Conservation (phyloP, 2,329 filamentous ascomycete genomes). For the Colletotrichum sp. region DNA sequence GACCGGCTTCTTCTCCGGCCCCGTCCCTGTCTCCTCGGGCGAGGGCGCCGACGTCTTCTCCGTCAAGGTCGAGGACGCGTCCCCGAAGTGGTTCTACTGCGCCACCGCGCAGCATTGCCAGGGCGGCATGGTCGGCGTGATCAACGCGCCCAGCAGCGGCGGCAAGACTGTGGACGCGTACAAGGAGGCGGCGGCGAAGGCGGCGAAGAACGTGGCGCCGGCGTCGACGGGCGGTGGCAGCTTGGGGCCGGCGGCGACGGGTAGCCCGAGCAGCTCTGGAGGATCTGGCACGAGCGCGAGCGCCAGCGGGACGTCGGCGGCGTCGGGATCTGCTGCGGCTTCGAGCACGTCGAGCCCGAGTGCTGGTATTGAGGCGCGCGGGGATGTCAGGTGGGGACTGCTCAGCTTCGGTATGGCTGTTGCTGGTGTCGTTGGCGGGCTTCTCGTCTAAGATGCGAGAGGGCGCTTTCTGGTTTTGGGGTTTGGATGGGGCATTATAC, state of each 20-base stretch:
- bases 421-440: conserved; percentile 12
- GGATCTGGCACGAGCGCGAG: neutral
- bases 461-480: neutral
- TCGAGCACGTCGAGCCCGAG: neutral
- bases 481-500: neutral
- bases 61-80: conserved; percentile 41
- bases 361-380: conserved; percentile 12
- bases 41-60: conserved; percentile 23
- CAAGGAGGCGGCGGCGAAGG: conserved; percentile 1
- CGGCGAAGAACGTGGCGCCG: conserved; percentile 16
- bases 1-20: conserved; percentile 56
- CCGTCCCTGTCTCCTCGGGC: conserved; percentile 30
- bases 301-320: neutral
- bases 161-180: conserved; percentile 3
- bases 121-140: conserved; percentile 61
- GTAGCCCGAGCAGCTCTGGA: neutral
- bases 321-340: neutral
- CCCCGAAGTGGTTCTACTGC: conserved; percentile 70
- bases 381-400: conserved; percentile 14
- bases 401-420: conserved; percentile 14
- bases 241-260: conserved; percentile 6
- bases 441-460: conserved; percentile 3
- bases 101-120: conserved; percentile 65
- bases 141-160: conserved; percentile 12
- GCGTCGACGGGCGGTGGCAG: conserved; percentile 12